Conservation (phyloP, 768 basidiomycete species). For the Tephrocybe sp. region DNA sequence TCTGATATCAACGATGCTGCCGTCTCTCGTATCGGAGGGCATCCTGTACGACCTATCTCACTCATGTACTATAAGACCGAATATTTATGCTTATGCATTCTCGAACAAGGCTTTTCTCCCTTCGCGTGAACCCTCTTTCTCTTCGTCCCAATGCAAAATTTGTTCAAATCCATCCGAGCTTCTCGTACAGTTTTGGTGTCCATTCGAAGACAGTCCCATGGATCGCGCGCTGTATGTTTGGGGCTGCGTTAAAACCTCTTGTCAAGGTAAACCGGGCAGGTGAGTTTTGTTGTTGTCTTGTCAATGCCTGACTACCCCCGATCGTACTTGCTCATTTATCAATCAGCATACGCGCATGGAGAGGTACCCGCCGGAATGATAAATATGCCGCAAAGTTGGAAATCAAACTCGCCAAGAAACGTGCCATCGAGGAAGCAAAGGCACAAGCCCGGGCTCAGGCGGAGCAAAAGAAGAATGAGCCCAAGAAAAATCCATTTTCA, state of each 20-base stretch:
- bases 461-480: constrained; percentile 24
- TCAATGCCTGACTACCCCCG: constrained; percentile 5
- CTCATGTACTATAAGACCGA: constrained; percentile 45
- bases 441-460: constrained; percentile 27
- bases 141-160: constrained; percentile 66
- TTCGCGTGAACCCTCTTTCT: constrained; percentile 54
- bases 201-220: constrained; percentile 79
- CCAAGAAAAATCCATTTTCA: constrained; percentile 66
- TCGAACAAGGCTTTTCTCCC: constrained; percentile 69
- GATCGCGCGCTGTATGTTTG: constrained; percentile 86
- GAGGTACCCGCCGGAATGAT: constrained; percentile 69
- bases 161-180: constrained; percentile 79
- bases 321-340: constrained; percentile 11
- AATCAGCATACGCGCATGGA: constrained; percentile 76
- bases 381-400: constrained; percentile 74
- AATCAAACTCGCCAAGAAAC: constrained; percentile 43
- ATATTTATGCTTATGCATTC: constrained; percentile 42
- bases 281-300: constrained; percentile 40
- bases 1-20: constrained; percentile 70
- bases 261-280: constrained; percentile 80
- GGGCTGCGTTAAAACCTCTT: constrained; percentile 68
- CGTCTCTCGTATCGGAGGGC: constrained; percentile 87
- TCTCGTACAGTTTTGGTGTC: constrained; percentile 87
- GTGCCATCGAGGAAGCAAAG: constrained; percentile 36
- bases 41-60: constrained; percentile 73